phyloP scores from a whole-genome alignment of 148 eudicot genomes.

The Rheum nobile region DNA sequence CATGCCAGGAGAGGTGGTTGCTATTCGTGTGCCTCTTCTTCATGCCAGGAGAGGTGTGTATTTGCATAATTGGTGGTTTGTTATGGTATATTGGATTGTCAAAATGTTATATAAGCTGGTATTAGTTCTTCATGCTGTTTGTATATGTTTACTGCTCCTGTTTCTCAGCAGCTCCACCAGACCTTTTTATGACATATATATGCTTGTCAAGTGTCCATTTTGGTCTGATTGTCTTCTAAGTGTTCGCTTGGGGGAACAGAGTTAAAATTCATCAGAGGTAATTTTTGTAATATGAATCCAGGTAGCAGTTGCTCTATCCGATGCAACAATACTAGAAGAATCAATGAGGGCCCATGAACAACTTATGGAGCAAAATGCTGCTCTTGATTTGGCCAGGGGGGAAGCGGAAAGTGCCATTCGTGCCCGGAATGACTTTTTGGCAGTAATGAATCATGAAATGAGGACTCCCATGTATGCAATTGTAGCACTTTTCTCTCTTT shows the following conservation, averaged over 20 bases:
- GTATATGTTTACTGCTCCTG: too few relatives aligned
- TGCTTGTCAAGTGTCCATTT: neutral
- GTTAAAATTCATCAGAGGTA: neutral
- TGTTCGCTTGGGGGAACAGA: neutral
- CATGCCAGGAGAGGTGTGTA: conserved; percentile 64
- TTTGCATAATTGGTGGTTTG: neutral
- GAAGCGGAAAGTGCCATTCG: conserved; percentile 90
- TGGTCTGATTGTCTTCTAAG: neutral
- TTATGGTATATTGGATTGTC: neutral
- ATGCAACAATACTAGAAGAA: conserved; percentile 91
- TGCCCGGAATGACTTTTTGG: conserved; percentile 90
- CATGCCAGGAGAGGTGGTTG: conserved; percentile 88
- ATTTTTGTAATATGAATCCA: conserved; percentile 10
- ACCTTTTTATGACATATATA: too few relatives aligned
- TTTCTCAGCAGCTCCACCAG: too few relatives aligned
- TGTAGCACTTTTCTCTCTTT: conserved; percentile 68
- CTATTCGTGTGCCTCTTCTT: conserved; percentile 89
- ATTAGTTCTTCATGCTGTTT: too few relatives aligned
- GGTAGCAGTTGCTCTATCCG: conserved; percentile 98
- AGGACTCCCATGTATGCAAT: conserved; percentile 93
- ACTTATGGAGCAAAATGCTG: conserved; percentile 83
- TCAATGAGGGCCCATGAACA: conserved; percentile 90
- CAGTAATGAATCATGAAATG: conserved; percentile 97
- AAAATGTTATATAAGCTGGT: too few relatives aligned
- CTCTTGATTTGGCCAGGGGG: conserved; percentile 80